phyloP scores from a whole-genome alignment of 2,329 filamentous ascomycete genomes.

The Domatiomyces catenatus region DNA sequence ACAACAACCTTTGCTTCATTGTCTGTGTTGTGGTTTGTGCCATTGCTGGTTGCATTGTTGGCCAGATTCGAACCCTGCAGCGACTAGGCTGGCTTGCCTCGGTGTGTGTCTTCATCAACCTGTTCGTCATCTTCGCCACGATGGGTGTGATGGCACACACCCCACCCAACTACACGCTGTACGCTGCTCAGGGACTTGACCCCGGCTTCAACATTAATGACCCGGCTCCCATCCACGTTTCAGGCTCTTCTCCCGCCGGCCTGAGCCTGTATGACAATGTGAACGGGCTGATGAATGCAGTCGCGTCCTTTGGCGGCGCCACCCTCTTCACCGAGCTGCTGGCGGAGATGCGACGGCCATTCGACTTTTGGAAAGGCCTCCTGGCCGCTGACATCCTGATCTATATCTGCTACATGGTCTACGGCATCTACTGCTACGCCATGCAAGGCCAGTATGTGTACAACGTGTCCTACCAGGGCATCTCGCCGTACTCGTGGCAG shows the following conservation, averaged over 20 bases:
- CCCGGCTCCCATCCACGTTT: conserved; percentile 24
- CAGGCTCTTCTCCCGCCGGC: conserved; percentile 13
- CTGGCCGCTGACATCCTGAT: conserved; percentile 34
- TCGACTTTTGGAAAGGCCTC: conserved; percentile 35
- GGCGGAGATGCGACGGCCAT: conserved; percentile 36
- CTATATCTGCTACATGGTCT: conserved; percentile 33
- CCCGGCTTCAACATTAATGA: conserved; percentile 28
- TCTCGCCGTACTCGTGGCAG: conserved; percentile 26
- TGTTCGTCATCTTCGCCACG: conserved; percentile 40
- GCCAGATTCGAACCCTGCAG: conserved; percentile 42
- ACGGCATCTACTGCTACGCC: conserved; percentile 33
- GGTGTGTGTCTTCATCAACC: conserved; percentile 40
- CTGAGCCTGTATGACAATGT: conserved; percentile 32
- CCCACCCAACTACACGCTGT: conserved; percentile 33
- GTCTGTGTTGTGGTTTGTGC: conserved; percentile 38
- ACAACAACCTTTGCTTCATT: conserved; percentile 37
- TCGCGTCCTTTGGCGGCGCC: conserved; percentile 44
- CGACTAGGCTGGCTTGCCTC: conserved; percentile 42
- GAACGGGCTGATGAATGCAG: conserved; percentile 39
- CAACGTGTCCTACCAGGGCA: conserved; percentile 28
- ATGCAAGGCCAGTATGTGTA: conserved; percentile 34
- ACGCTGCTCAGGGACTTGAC: conserved; percentile 18
- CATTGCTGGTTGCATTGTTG: conserved; percentile 36
- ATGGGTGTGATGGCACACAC: conserved; percentile 39
- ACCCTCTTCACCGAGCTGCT: conserved; percentile 44